phyloP scores from a whole-genome alignment of 257 asterid genomes.

The Asclepias syriaca region DNA sequence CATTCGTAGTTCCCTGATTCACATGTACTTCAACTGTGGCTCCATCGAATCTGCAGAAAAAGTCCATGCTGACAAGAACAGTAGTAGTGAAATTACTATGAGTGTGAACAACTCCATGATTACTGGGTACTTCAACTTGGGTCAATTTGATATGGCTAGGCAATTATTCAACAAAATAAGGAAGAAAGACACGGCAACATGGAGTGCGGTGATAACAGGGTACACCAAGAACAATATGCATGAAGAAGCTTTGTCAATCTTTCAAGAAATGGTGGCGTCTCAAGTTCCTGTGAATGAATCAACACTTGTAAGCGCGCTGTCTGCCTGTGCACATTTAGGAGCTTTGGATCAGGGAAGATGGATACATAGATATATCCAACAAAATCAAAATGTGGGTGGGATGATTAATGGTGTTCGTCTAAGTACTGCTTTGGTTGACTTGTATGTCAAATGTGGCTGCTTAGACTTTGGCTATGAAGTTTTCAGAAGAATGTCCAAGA shows the following conservation, averaged over 20 bases:
- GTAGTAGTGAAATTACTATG: neutral
- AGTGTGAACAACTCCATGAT: constrained; percentile 18
- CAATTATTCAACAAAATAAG: constrained; percentile 14
- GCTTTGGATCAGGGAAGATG: constrained; percentile 33
- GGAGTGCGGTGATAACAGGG: constrained; percentile 31
- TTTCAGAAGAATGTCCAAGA: constrained; percentile 15
- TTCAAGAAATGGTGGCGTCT: constrained; percentile 25
- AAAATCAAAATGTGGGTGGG: neutral
- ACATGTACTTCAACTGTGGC: constrained; percentile 23
- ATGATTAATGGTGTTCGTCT: constrained; percentile 3
- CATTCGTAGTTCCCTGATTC: constrained; percentile 17
- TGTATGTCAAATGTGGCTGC: constrained; percentile 35
- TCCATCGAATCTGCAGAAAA: constrained; percentile 17
- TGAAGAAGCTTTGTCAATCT: constrained; percentile 10
- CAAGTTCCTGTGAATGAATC: constrained; percentile 18
- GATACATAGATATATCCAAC: constrained; percentile 24
- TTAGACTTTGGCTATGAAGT: constrained; percentile 21
- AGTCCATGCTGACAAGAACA: constrained; percentile 11
- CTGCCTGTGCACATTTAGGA: constrained; percentile 29
- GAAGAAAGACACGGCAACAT: constrained; percentile 21
- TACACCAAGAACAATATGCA: constrained; percentile 26
- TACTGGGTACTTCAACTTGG: constrained; percentile 21
- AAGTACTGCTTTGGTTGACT: constrained; percentile 25
- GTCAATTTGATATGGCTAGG: constrained; percentile 11
- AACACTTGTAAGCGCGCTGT: constrained; percentile 25